These are phyloP conservation scores for Paraconiothyrium sp. DNA, from an alignment of 2,329 filamentous ascomycete species.

Conservation along the genomic window DNA sequence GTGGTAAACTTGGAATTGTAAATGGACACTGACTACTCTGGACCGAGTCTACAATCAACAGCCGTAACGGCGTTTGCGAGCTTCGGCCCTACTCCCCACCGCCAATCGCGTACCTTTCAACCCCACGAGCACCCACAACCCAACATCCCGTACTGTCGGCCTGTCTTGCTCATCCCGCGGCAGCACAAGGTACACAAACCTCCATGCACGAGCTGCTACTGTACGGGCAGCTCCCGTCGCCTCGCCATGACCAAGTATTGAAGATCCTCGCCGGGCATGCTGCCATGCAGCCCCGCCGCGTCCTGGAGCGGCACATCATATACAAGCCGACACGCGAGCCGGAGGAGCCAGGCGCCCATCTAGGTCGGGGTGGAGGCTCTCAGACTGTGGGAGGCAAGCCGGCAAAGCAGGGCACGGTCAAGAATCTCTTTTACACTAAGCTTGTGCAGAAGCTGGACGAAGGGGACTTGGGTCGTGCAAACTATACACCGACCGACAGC, in stretches of 20 bases:
- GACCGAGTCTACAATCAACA: too few species aligned
- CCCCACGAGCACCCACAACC: slow-evolving; percentile 33
- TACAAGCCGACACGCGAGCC: slow-evolving; percentile 65
- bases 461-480: slow-evolving; percentile 45
- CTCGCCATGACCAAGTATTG: slow-evolving; percentile 68
- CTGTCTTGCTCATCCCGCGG: slow-evolving; percentile 32
- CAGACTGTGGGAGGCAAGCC: slow-evolving; percentile 45
- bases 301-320: slow-evolving; percentile 65
- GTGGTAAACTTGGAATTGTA: neutral
- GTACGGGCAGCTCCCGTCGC: slow-evolving; percentile 65
- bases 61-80: too few species aligned
- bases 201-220: slow-evolving; percentile 71
- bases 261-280: slow-evolving; percentile 70
- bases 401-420: slow-evolving; percentile 44
- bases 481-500: slow-evolving; percentile 19
- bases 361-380: slow-evolving; percentile 47
- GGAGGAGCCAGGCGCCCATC: slow-evolving; percentile 48
- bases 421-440: slow-evolving; percentile 64
- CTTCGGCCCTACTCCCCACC: slow-evolving; percentile 24
- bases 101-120: slow-evolving; percentile 39
- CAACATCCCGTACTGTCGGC: slow-evolving; percentile 27
- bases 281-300: slow-evolving; percentile 66
- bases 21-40: neutral
- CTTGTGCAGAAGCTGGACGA: slow-evolving; percentile 56
- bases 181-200: slow-evolving; percentile 13